phyloP scores from a whole-genome alignment of 2,329 filamentous ascomycete genomes.

The Aureobasidium sp. region DNA sequence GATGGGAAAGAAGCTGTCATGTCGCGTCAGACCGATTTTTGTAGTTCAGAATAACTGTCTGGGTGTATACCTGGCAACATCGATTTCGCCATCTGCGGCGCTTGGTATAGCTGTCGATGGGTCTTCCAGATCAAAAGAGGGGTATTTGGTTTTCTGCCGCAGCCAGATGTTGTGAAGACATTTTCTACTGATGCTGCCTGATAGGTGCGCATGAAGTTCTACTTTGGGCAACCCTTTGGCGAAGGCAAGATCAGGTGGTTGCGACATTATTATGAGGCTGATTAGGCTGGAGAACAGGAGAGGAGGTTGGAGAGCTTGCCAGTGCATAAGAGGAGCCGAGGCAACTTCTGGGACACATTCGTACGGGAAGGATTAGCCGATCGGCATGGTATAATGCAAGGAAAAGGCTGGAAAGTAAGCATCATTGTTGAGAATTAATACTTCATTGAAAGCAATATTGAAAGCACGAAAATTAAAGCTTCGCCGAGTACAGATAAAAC shows the following conservation, averaged over 20 bases:
- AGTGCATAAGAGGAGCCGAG: not conserved
- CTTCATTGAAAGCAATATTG: not conserved
- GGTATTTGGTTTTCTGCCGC: conserved; percentile 45
- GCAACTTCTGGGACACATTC: not conserved
- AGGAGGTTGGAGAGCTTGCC: not conserved
- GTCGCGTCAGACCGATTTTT: conserved; percentile 12
- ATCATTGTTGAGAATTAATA: not conserved
- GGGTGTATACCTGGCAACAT: conserved; percentile 6
- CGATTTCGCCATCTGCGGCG: conserved; percentile 41
- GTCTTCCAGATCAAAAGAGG: conserved; percentile 53
- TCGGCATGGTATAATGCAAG: not conserved
- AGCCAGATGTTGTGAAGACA: conserved; percentile 70
- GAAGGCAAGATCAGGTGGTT: conserved; percentile 21
- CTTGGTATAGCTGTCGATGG: conserved; percentile 61
- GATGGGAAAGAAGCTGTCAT: conserved; percentile 62
- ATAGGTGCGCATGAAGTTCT: conserved; percentile 71
- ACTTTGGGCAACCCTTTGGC: conserved; percentile 36
- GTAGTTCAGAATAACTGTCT: too few species aligned
- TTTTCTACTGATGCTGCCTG: conserved; percentile 66
- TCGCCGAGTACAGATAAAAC: not conserved
- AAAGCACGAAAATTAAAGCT: not conserved
- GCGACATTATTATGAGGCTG: not conserved
- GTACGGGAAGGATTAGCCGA: not conserved
- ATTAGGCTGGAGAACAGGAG: not conserved
- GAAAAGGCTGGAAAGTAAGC: not conserved